Evolutionary conservation across 1,284 basidiomycete genomes (phyloP).

Genomic region (Irpex lacteus): DNA sequence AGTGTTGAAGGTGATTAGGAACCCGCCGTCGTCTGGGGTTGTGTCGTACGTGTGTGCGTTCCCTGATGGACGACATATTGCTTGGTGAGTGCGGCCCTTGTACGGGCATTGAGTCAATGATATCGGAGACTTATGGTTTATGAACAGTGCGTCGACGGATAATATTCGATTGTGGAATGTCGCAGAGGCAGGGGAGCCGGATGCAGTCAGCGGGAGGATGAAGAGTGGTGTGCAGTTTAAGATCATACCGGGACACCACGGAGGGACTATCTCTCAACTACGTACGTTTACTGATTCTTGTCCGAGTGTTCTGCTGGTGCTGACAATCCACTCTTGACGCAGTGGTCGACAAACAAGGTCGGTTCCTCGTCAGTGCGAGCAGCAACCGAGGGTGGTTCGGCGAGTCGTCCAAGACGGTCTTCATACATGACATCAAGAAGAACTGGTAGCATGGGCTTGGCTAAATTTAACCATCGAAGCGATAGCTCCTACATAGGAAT

Average conservation of each 20-base stretch:
- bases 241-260: constrained; percentile 96
- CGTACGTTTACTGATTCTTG: constrained; percentile 42
- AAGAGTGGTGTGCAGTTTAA: constrained; percentile 83
- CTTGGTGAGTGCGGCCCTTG: constrained; percentile 51
- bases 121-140: not conserved
- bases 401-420: constrained; percentile 83
- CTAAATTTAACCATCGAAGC: not conserved
- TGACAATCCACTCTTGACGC: constrained; percentile 14
- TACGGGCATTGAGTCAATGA: not conserved
- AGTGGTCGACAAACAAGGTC: constrained; percentile 87
- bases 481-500: not conserved
- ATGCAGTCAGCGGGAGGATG: constrained; percentile 47
- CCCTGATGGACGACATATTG: constrained; percentile 88
- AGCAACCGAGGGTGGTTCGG: constrained; percentile 96
- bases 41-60: constrained; percentile 90
- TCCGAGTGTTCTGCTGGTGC: not conserved
- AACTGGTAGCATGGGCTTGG: constrained; percentile 21
- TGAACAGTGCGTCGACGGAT: constrained; percentile 81
- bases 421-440: constrained; percentile 85
- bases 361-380: constrained; percentile 88
- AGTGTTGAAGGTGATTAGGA: constrained; percentile 78
- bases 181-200: constrained; percentile 68
- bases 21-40: constrained; percentile 87
- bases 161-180: constrained; percentile 96
- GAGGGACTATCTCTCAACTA: constrained; percentile 91